phyloP scores from a whole-genome alignment of 1,284 basidiomycete genomes.

The Schizopora paradoxa region DNA sequence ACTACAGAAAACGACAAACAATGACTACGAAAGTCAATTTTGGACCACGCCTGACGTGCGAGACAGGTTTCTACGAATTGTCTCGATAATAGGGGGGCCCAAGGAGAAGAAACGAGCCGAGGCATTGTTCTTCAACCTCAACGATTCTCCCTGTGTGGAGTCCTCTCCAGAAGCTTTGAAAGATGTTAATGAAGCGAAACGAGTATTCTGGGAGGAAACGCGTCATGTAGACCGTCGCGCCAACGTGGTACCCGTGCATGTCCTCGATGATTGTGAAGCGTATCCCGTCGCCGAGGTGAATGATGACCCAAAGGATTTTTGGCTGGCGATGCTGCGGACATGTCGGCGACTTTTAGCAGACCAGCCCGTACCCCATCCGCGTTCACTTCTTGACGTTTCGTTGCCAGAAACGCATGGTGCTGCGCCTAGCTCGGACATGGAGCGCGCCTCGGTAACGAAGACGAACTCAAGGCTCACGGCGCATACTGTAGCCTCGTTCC shows the following conservation, averaged over 20 bases:
- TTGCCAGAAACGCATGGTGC: constrained; percentile 12
- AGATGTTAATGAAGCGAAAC: too few relatives aligned
- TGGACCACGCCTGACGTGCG: constrained; percentile 77
- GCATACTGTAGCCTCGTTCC: constrained; percentile 66
- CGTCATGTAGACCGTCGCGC: constrained; percentile 59
- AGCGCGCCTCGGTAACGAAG: constrained; percentile 48
- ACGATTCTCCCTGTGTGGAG: neutral
- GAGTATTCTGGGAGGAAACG: constrained; percentile 58
- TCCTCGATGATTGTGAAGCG: constrained; percentile 24
- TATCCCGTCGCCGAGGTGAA: neutral
- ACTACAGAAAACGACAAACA: too few relatives aligned
- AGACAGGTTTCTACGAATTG: constrained; percentile 61
- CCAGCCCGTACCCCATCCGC: constrained; percentile 7
- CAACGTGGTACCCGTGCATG: constrained; percentile 49
- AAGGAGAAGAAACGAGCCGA: constrained; percentile 53
- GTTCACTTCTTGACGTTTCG: neutral
- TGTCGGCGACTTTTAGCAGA: constrained; percentile 9
- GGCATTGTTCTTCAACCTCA: constrained; percentile 43
- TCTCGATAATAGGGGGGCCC: constrained; percentile 65
- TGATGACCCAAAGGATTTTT: constrained; percentile 1
- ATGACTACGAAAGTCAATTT: too few relatives aligned
- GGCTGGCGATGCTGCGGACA: constrained; percentile 4
- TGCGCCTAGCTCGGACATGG: constrained; percentile 26
- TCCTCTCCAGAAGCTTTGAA: constrained; percentile 20
- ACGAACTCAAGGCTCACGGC: constrained; percentile 55